Conservation (phyloP, 768 basidiomycete genomes). For the Pleurotus platypus region DNA sequence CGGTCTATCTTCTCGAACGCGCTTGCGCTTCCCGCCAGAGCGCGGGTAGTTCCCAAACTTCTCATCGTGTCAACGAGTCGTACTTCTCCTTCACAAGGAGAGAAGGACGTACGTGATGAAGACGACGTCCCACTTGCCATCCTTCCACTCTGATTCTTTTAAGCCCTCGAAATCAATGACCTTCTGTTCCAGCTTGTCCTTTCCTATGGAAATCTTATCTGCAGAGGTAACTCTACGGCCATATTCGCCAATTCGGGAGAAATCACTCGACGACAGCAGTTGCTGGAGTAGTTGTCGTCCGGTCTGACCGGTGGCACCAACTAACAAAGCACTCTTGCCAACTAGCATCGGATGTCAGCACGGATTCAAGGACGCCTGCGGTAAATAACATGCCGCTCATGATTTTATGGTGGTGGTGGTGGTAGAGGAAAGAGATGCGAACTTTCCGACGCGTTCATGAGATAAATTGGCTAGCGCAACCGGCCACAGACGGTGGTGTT, state of each 20-base stretch:
- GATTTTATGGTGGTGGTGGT: no score
- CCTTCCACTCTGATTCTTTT: constrained; percentile 43
- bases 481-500: no score
- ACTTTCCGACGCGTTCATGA: no score
- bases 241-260: constrained; percentile 62
- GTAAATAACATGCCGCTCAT: no score
- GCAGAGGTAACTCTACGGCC: constrained; percentile 58
- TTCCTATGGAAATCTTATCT: constrained; percentile 33
- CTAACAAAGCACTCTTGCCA: constrained; percentile 56
- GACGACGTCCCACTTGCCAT: constrained; percentile 70
- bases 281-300: constrained; percentile 60
- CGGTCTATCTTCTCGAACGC: constrained; percentile 77
- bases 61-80: no score
- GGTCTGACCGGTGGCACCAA: constrained; percentile 73
- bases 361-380: no score
- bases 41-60: constrained; percentile 65
- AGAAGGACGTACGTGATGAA: constrained; percentile 55
- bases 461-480: no score
- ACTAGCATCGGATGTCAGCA: no score
- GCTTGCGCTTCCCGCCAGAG: constrained; percentile 56
- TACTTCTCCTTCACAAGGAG: no score
- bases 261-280: constrained; percentile 54
- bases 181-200: constrained; percentile 66
- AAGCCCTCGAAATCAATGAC: constrained; percentile 68
- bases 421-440: no score